Evolutionary conservation across 768 basidiomycete species (phyloP), one percentile per base, ranked within the genome.

Genomic region (Amanita rimosa): DNA sequence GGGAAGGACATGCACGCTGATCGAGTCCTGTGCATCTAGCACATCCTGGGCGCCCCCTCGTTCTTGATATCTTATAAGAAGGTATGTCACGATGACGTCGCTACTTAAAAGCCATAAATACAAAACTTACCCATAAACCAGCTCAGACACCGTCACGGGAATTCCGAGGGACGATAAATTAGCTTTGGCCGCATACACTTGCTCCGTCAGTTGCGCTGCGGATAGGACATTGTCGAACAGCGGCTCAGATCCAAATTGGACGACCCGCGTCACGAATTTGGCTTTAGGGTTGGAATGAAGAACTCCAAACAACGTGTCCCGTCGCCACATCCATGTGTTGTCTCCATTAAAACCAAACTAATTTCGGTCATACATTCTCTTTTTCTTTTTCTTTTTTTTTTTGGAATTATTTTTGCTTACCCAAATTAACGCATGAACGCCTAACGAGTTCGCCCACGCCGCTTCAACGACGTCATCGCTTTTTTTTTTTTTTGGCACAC

Each of bases 371-470:
- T n/a, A n/a, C n/a, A n/a, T n/a, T n/a, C n/a, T n/a, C n/a, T n/a
- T n/a, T n/a, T n/a, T n/a, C n/a, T n/a, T n/a, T n/a, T n/a, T n/a
- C n/a, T n/a, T n/a, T n/a, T n/a, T n/a, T n/a, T n/a, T n/a, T n/a
- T n/a, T n/a, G n/a, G 22, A 24, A 5, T 24, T 24, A 2, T 24
- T 24, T 24, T 13, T 14, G 22, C 67, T 58, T 56, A 78, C 78
- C 78, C 78, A 81, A 44, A 81, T 69, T 31, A 79, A 60, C 10
- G 77, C 78, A 49, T 81, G 79, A 10, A 81, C 76, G 24, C 79
- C 79, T 11, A 81, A 60, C 14, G 59, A 54, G 41, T 44, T 55
- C n/a, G 62, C 62, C 75, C 75, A 80, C 8, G 79, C 79, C n/a
- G 79, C 78, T 35, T 73, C 66, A 13, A 81, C 67, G 41, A 80